Evolutionary conservation across 2,329 filamentous ascomycete species (phyloP).

Genomic region (Colletotrichum sp.): DNA sequence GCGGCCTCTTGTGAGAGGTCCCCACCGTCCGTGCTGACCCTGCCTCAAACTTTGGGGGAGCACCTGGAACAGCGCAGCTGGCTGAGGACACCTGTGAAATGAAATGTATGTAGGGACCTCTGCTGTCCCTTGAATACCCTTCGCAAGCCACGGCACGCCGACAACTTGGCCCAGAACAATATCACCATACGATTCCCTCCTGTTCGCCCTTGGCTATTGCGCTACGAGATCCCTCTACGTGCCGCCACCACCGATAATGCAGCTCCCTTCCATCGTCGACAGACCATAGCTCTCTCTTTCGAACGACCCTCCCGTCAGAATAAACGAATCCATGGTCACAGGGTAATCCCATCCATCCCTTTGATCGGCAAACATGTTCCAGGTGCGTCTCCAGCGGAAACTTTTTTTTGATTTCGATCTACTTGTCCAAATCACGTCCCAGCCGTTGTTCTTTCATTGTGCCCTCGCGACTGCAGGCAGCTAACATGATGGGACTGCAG

Average conservation of each 20-base stretch:
- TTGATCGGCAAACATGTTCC: slow-evolving; percentile 28
- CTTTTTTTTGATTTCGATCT: not conserved
- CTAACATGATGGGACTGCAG: slow-evolving; percentile 43
- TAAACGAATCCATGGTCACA: slow-evolving; percentile 15
- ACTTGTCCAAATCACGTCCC: not conserved
- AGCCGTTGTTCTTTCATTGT: not conserved
- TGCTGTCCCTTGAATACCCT: not conserved
- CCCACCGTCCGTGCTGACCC: not conserved
- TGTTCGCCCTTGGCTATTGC: not conserved
- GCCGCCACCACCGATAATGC: slow-evolving; percentile 9
- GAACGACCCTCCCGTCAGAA: not conserved
- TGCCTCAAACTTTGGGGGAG: not conserved
- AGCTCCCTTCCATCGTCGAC: not conserved
- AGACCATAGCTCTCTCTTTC: slow-evolving; percentile 5
- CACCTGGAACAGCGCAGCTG: not conserved
- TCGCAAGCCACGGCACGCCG: not conserved
- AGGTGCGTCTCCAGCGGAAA: slow-evolving; percentile 23
- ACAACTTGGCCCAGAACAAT: not conserved
- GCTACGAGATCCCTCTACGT: not conserved
- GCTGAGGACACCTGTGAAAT: slow-evolving; percentile 18
- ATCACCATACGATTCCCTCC: not conserved
- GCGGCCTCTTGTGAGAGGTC: not conserved
- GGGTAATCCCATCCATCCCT: slow-evolving; percentile 20
- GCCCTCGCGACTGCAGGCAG: not conserved
- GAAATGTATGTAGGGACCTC: not conserved